Conservation (phyloP, 2,329 filamentous ascomycete genomes). For the Sordariomycetes sp. region DNA sequence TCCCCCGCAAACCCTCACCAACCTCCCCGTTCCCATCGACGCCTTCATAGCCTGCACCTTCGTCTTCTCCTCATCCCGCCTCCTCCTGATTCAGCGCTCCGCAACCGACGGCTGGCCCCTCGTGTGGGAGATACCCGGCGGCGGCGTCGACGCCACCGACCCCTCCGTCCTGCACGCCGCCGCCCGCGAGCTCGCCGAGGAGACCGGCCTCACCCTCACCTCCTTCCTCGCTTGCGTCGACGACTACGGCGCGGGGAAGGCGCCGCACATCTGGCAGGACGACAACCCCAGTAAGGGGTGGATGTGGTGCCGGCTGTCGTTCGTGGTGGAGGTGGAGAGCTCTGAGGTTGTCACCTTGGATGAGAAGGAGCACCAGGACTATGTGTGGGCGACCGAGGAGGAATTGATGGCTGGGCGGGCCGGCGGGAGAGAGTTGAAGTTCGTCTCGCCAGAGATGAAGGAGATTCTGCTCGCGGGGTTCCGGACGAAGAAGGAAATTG, state of each 20-base stretch:
- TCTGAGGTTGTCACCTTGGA: slow-evolving; percentile 17
- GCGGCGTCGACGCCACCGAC: slow-evolving; percentile 27
- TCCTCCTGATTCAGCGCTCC: slow-evolving; percentile 33
- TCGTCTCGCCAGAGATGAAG: slow-evolving; percentile 9
- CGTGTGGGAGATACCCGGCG: slow-evolving; percentile 35
- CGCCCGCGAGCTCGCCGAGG: slow-evolving; percentile 33
- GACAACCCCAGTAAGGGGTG: slow-evolving; percentile 6
- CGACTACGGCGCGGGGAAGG: not conserved
- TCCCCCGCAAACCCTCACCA: not conserved
- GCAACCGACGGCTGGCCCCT: slow-evolving; percentile 27
- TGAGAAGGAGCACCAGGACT: slow-evolving; percentile 26
- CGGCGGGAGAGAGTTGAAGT: slow-evolving; percentile 11
- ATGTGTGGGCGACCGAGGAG: slow-evolving; percentile 22
- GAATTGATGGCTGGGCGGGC: slow-evolving; percentile 16
- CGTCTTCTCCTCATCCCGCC: slow-evolving; percentile 17
- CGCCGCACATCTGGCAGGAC: slow-evolving; percentile 17
- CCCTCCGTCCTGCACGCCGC: slow-evolving; percentile 25
- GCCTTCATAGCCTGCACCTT: slow-evolving; percentile 18
- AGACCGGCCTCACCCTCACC: slow-evolving; percentile 22
- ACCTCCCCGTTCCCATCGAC: slow-evolving; percentile 3
- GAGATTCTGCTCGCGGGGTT: slow-evolving; percentile 5
- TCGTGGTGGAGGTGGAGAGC: slow-evolving; percentile 14
- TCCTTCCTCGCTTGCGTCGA: not conserved
- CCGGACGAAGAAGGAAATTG: not conserved
- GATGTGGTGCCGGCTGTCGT: slow-evolving; percentile 20